Evolutionary conservation across 495 filamentous ascomycete species (phyloP).

Genomic region (Hypoxylon lienhwacheense): DNA sequence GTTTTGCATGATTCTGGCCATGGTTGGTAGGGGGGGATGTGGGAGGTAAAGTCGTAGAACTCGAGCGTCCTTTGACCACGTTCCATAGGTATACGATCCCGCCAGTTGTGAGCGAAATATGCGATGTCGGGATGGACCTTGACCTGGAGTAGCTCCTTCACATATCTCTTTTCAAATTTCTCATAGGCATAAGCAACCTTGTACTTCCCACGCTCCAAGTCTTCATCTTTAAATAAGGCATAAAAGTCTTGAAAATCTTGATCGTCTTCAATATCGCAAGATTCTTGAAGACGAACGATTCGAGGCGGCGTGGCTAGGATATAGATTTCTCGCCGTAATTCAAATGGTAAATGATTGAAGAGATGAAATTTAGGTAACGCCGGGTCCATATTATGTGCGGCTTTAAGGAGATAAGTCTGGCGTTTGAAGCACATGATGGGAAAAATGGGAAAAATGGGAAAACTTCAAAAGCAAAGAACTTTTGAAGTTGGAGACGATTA

Average conservation of each 20-base stretch:
- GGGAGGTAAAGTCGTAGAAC: slow-evolving; percentile 1
- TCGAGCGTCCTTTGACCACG: not conserved
- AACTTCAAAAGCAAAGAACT: no score
- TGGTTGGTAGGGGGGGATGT: not conserved
- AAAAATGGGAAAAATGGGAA: no score
- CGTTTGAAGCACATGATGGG: no score
- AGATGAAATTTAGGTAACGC: slow-evolving; percentile 12
- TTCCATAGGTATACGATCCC: not conserved
- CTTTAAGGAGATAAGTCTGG: no score
- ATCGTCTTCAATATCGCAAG: not conserved
- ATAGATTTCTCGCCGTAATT: slow-evolving; percentile 13
- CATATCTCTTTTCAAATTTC: no score
- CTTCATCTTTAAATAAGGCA: no score
- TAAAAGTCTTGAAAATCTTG: no score
- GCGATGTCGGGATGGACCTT: slow-evolving; percentile 1
- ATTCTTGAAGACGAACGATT: slow-evolving; percentile 5
- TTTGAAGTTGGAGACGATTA: no score
- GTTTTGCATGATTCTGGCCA: not conserved
- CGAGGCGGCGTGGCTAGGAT: slow-evolving; percentile 22
- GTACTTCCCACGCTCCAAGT: not conserved
- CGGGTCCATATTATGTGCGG: no score
- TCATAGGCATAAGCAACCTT: no score
- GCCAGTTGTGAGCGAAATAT: slow-evolving; percentile 6
- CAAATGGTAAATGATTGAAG: slow-evolving; percentile 11
- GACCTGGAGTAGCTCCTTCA: not conserved